Evolutionary conservation across 2,329 filamentous ascomycete genomes (phyloP).

Genomic region (Tolypocladium ovalisporum): DNA sequence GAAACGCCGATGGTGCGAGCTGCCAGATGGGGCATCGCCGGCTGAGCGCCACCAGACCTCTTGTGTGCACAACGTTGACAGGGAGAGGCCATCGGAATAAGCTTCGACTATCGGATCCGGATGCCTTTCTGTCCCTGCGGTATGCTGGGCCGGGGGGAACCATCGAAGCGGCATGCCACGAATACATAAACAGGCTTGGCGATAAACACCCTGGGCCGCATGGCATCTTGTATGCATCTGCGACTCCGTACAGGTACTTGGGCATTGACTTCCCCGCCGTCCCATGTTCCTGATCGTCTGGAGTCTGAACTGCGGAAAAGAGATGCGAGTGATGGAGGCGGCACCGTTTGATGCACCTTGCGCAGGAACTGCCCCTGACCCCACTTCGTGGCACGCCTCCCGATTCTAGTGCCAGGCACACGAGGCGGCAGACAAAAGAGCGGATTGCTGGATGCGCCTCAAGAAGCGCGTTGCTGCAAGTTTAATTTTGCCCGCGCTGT

Average conservation of each 20-base stretch:
- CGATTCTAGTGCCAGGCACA: background rate
- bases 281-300: background rate
- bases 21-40: background rate
- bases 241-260: background rate
- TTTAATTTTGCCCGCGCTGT: background rate
- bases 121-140: background rate
- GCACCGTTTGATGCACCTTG: background rate
- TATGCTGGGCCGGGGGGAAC: background rate
- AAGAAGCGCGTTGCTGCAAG: background rate
- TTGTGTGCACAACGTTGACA: background rate
- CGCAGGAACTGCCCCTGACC: background rate
- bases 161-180: background rate
- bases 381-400: background rate
- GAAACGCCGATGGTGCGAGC: background rate
- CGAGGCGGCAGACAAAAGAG: background rate
- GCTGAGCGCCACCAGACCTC: background rate
- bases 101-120: background rate
- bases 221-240: background rate
- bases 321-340: background rate
- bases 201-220: background rate
- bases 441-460: background rate
- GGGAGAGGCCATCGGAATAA: background rate
- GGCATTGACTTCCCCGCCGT: background rate
- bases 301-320: too few species aligned
- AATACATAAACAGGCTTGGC: background rate